phyloP scores from a whole-genome alignment of 1,284 basidiomycete genomes.

The Tylopilus microsporus region DNA sequence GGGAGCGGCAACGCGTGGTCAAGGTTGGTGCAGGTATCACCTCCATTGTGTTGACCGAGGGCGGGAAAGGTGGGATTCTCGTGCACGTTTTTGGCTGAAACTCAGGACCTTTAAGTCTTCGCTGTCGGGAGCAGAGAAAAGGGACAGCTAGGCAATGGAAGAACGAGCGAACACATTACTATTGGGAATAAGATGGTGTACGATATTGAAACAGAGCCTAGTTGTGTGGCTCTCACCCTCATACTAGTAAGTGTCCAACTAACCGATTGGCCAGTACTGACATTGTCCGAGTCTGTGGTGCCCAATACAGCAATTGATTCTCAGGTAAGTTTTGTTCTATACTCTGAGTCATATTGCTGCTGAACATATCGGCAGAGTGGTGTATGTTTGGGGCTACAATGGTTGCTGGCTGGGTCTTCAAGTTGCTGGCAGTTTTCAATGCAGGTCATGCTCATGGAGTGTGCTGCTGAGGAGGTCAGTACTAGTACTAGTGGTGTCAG shows the following conservation, averaged over 20 bases:
- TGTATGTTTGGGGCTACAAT: conserved; percentile 68
- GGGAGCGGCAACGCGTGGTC: conserved; percentile 21
- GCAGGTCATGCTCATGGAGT: no score
- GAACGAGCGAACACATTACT: conserved; percentile 82
- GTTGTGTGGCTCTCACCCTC: conserved; percentile 38
- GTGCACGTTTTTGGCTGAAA: conserved; percentile 5
- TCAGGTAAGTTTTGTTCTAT: conserved; percentile 43
- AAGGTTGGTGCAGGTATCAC: conserved; percentile 77
- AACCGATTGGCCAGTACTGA: conserved; percentile 50
- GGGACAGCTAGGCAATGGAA: conserved; percentile 69
- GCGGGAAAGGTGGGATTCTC: conserved; percentile 38
- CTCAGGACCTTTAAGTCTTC: conserved; percentile 53
- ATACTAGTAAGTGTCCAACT: conserved; percentile 8
- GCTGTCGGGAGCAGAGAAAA: conserved; percentile 64
- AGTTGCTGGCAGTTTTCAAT: no score
- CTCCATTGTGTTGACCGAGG: conserved; percentile 54
- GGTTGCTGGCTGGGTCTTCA: conserved; percentile 72
- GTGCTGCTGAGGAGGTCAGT: no score
- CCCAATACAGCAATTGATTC: conserved; percentile 81
- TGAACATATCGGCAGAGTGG: conserved; percentile 5
- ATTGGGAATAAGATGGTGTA: conserved; percentile 67
- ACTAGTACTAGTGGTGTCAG: no score
- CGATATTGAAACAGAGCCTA: conserved; percentile 45
- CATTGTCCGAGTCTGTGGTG: conserved; percentile 67
- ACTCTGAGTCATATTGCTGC: neutral